Evolutionary conservation across 169 alveolate species (phyloP), one percentile per base, ranked within the genome.

Genomic region (Cyclospora cayetanensis): DNA sequence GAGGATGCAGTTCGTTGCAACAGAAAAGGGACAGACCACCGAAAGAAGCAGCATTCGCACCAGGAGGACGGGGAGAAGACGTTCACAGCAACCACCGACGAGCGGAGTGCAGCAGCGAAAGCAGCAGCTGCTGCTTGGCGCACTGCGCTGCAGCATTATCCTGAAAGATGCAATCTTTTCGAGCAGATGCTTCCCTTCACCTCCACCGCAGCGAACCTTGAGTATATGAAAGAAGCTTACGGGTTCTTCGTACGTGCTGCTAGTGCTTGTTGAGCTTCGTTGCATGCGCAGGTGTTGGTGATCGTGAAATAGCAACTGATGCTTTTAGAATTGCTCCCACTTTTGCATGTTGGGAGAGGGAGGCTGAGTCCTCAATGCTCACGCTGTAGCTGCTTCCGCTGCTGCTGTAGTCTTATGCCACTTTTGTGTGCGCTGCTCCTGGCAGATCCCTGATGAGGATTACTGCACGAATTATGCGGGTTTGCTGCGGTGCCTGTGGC

Each of bases 121-220:
- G 89, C 89, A 15, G 89, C 74, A 31, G 89, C 89, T 34, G 89
- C 89, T 52, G 89, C 89, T 29, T 80, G 89, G 89, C 74, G 89
- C 20, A 74, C 89, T 46, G 89, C 89, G 39, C 55, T 80, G 89
- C 72, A 50, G 50, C 70, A 80, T 11, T n/a, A 80, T 50, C 89
- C 89, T 7, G 89, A 80, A 74, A 50, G 89, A 9, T 80, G 89
- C 74, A 80, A 80, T 74, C 37, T 80, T 39, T 80, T 80, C 74
- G 55, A 80, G 52, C 74, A 80, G 76, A 80, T 80, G 89, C 89
- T 74, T 5, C 76, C 89, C 70, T 80, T 80, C 27, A 35, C 74
- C 18, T 80, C 89, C 29, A 74, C 76, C 60, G 74, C 89, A 34
- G 74, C 46, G 50, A 80, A 80, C 74, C 25, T 80, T 42, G 29